A percentile compares a stretch with the other conserved stretches of the same genome.
Evolutionary conservation across 2,329 filamentous ascomycete species (phyloP).

Genomic region (Blumeria hordei): DNA sequence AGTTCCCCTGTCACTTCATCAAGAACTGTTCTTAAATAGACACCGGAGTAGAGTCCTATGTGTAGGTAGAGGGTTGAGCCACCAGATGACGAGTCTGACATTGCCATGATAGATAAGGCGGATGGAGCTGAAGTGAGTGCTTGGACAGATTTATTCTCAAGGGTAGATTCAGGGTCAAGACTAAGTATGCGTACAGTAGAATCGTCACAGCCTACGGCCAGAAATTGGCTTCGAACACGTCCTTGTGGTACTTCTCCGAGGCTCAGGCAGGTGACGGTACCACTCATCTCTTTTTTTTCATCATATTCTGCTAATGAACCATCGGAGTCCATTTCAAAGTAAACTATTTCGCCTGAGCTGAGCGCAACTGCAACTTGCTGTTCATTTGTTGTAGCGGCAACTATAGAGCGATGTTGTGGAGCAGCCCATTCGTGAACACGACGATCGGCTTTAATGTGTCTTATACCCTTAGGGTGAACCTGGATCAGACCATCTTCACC

Average conservation of each 20-base stretch:
- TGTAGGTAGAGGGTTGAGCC: conserved; percentile 81
- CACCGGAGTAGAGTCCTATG: conserved; percentile 83
- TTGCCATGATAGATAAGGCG: conserved; percentile 72
- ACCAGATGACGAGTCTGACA: conserved; percentile 80
- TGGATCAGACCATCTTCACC: conserved; percentile 85
- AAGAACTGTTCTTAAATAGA: conserved; percentile 83
- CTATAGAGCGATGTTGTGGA: conserved; percentile 83
- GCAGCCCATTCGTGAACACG: conserved; percentile 81
- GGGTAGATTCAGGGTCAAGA: conserved; percentile 66
- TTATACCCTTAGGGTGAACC: conserved; percentile 87
- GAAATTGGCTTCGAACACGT: conserved; percentile 65
- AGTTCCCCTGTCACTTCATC: conserved; percentile 92
- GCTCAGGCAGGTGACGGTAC: conserved; percentile 85
- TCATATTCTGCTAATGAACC: conserved; percentile 83
- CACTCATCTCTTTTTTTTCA: conserved; percentile 84
- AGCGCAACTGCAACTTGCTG: conserved; percentile 82
- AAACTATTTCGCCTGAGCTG: conserved; percentile 89
- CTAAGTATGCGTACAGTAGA: conserved; percentile 85
- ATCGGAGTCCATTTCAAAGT: conserved; percentile 91
- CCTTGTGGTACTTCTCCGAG: conserved; percentile 83
- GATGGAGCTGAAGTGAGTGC: conserved; percentile 78
- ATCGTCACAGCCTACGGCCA: conserved; percentile 92
- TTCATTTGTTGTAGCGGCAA: conserved; percentile 80
- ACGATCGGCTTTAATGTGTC: conserved; percentile 57
- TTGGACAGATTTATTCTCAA: conserved; percentile 88